These are phyloP conservation scores for Cystoisospora suis DNA, from an alignment of 169 alveolate genomes.

Conservation along the genomic window DNA sequence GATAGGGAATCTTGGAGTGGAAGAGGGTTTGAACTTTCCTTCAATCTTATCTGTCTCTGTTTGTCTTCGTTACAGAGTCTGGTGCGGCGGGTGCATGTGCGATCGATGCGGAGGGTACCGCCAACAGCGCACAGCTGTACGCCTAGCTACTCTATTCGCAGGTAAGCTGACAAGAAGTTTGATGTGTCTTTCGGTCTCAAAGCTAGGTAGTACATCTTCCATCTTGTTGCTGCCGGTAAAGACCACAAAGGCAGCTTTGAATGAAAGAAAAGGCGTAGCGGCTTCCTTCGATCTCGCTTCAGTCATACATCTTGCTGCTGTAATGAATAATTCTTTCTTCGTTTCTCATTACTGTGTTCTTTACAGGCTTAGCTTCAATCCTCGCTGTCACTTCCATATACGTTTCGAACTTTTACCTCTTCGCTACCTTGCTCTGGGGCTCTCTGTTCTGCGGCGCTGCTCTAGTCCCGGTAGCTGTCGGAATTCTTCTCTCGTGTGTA, in stretches of 20 bases:
- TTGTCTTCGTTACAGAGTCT: conserved; percentile 72
- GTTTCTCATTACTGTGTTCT: too few relatives aligned
- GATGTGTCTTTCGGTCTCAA: too few relatives aligned
- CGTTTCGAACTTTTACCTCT: conserved; percentile 67
- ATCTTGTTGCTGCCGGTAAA: too few relatives aligned
- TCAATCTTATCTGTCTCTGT: too few relatives aligned
- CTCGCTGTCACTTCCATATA: conserved; percentile 55
- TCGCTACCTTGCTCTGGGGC: conserved; percentile 77
- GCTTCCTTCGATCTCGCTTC: neutral
- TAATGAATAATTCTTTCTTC: too few relatives aligned
- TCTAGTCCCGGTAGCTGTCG: conserved; percentile 81
- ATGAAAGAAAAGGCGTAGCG: too few relatives aligned
- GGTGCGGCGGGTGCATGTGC: conserved; percentile 83
- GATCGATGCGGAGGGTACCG: conserved; percentile 83
- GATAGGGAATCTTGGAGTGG: too few relatives aligned
- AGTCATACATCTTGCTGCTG: too few relatives aligned
- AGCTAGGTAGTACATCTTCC: too few relatives aligned
- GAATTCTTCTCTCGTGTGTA: conserved; percentile 74
- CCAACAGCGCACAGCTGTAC: conserved; percentile 75
- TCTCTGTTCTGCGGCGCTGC: conserved; percentile 84
- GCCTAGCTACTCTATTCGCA: conserved; percentile 79
- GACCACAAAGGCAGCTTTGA: too few relatives aligned
- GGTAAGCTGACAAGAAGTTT: too few relatives aligned
- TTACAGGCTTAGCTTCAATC: conserved; percentile 15
- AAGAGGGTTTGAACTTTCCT: too few relatives aligned